Evolutionary conservation across 2,329 filamentous ascomycete species (phyloP), one percentile per base, ranked within the genome.

Genomic region (Colletotrichum plurivorum): DNA sequence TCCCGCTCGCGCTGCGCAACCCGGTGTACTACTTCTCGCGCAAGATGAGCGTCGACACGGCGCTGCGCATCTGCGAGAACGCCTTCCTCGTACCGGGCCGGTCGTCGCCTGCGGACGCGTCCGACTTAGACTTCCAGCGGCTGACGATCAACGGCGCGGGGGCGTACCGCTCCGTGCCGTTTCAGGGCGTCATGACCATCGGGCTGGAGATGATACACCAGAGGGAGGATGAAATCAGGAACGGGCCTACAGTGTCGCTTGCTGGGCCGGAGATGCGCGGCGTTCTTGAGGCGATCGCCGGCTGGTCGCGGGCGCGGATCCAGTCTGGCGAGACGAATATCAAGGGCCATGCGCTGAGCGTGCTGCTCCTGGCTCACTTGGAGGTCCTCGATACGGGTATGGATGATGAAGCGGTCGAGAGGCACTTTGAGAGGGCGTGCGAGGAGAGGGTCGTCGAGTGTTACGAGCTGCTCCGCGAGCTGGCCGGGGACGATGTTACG

Each of bases 21-120:
- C 83, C 85, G 0, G 79, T 80, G 1, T 87, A 84, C 70, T 86
- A 86, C 75, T 88, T 86, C 75, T 88, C 85, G 0, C 82, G 85
- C 20, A 87, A 87, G 67, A 82, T 86, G 57, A 81, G 80, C 49
- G 78, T 85, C 10, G 84, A 86, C 72, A 78, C 76, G 2, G 73
- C 78, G 1, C 67, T 80, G n/a, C 70, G 64, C 1, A 16, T 72
- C 5, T 63, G 46, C 7, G 78, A 77, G 57, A 73, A 78, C 6
- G 66, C 70, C 0, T 73, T 73, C 0, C 66, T 73, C 1, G 54
- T 63, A 1, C 70, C 66, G 4, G 49, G 72, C 1, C 72, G 69
- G 10, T 72, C 72, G 2, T 63, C 70, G 7, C 63, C 58, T 2
- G 15, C 39, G 2, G 22, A 18, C 1, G 22, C 41, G 2, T 65